phyloP scores from a whole-genome alignment of 371 early-diverging fungal species.

The Batrachochytrium dendrobatidis region DNA sequence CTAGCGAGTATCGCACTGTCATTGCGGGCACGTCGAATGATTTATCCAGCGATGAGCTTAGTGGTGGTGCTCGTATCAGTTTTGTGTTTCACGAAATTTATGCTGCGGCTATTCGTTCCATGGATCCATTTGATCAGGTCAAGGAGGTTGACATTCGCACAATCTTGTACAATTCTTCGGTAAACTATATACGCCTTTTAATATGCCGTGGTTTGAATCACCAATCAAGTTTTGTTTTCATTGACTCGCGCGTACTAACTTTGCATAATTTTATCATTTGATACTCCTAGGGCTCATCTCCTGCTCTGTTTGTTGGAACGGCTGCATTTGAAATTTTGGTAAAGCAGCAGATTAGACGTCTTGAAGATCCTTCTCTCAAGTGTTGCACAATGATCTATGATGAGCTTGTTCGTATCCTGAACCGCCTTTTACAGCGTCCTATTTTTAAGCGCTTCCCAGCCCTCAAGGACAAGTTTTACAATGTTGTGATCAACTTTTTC shows the following conservation, averaged over 20 bases:
- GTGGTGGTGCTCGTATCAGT: slow-evolving; percentile 96
- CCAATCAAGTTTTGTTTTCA: too few relatives aligned
- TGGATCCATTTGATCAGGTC: slow-evolving; percentile 95
- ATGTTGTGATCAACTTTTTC: slow-evolving; percentile 84
- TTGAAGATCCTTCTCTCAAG: slow-evolving; percentile 93
- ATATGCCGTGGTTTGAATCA: too few relatives aligned
- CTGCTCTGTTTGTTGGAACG: slow-evolving; percentile 94
- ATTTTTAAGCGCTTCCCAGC: slow-evolving; percentile 92
- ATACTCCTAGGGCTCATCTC: slow-evolving; percentile 94
- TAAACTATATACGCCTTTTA: slow-evolving; percentile 28
- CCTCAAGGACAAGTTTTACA: slow-evolving; percentile 82
- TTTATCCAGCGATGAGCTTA: slow-evolving; percentile 84
- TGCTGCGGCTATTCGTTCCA: slow-evolving; percentile 78
- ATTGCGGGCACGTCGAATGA: slow-evolving; percentile 93
- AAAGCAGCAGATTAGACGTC: slow-evolving; percentile 91
- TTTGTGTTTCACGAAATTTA: slow-evolving; percentile 98
- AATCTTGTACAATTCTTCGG: slow-evolving; percentile 95
- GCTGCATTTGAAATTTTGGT: slow-evolving; percentile 96
- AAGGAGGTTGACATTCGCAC: slow-evolving; percentile 97
- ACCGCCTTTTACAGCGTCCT: slow-evolving; percentile 81
- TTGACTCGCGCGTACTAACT: too few relatives aligned
- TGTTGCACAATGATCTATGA: slow-evolving; percentile 92
- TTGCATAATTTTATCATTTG: not conserved
- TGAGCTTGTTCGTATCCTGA: slow-evolving; percentile 88
- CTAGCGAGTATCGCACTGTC: slow-evolving; percentile 85